Evolutionary conservation across 345 rosid species (phyloP), one percentile per base, ranked within the genome.

Genomic region (Salix arbutifolia): DNA sequence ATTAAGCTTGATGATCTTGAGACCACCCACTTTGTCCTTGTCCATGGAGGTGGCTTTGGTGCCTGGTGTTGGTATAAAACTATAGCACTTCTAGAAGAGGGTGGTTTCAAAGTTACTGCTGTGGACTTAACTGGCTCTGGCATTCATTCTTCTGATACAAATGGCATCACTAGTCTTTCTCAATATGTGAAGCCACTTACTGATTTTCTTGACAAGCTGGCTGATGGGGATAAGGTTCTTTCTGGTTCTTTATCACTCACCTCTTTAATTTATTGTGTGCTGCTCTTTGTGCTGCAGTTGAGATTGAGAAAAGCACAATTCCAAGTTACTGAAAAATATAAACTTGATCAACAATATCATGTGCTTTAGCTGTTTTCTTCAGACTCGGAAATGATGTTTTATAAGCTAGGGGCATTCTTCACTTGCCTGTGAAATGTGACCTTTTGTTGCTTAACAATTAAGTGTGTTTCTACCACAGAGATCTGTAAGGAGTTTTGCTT

Each of bases 51-150:
- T 65, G 98, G 98, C 37, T 96, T 91, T 81, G 99, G 99, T 2
- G 99, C 99, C 71, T 96, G 99, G 99, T 93, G 99, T 81, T 96
- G 99, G 99, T 96, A 96, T 79, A 96, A 93, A 86, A 87, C 98
- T 69, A 92, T 96, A 53, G 94, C 99, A 48, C 92, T 90, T 77
- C 89, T 96, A 28, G 98, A 96, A 78, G 99, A 91, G 83, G 86
- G 83, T 67, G 98, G 97, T 79, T 91, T 87, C 85, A 91, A 77
- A 88, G 99, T 92, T 71, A 90, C 97, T 37, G 97, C 99, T 31
- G 35, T 96, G 70, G 97, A 96, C 80, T 88, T 96, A 80, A 87
- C 97, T 21, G 99, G 99, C 84, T 92, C 97, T 3, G 99, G 99
- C 75, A 87, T 92, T 81, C 90, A 91, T 81, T 94, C 94, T 1